Conservation (phyloP, 2,329 filamentous ascomycete genomes). For the Ophiosphaerella korrae region DNA sequence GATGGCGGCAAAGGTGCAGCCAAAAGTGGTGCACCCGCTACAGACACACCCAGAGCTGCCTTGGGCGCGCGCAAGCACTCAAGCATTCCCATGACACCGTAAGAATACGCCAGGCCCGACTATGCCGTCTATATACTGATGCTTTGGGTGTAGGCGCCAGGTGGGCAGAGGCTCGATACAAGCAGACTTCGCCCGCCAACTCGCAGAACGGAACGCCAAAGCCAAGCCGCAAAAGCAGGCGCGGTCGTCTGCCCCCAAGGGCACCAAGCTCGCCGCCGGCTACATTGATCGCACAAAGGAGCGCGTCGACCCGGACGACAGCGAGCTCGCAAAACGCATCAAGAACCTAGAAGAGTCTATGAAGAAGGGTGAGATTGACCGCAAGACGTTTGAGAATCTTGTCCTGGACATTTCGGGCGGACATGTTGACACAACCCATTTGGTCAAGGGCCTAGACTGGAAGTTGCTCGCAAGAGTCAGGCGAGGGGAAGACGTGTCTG, state of each 20-base stretch:
- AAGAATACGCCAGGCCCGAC: conserved; percentile 44
- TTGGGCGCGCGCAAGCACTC: conserved; percentile 79
- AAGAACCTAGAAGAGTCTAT: conserved; percentile 80
- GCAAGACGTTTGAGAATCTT: conserved; percentile 75
- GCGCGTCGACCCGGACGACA: conserved; percentile 58
- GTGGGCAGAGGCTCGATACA: conserved; percentile 59
- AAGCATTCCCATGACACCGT: conserved; percentile 95
- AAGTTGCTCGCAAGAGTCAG: conserved; percentile 73
- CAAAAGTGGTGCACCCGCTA: conserved; percentile 19
- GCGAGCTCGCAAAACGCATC: conserved; percentile 68
- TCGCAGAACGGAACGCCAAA: conserved; percentile 71
- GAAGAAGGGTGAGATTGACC: conserved; percentile 83
- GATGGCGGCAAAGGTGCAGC: conserved; percentile 26
- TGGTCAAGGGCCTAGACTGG: conserved; percentile 91
- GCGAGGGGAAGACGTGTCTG: conserved; percentile 64
- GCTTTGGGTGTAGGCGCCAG: conserved; percentile 62
- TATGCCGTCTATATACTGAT: conserved; percentile 1
- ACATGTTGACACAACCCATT: conserved; percentile 77
- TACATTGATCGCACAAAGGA: conserved; percentile 82
- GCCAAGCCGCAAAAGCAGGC: conserved; percentile 70
- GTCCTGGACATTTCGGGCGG: conserved; percentile 80
- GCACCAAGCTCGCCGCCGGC: conserved; percentile 76
- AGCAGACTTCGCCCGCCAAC: conserved; percentile 80
- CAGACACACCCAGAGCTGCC: conserved; percentile 49
- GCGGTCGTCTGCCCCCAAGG: conserved; percentile 80